Conservation (phyloP, 345 rosid genomes). For the Lumnitzera littorea region DNA sequence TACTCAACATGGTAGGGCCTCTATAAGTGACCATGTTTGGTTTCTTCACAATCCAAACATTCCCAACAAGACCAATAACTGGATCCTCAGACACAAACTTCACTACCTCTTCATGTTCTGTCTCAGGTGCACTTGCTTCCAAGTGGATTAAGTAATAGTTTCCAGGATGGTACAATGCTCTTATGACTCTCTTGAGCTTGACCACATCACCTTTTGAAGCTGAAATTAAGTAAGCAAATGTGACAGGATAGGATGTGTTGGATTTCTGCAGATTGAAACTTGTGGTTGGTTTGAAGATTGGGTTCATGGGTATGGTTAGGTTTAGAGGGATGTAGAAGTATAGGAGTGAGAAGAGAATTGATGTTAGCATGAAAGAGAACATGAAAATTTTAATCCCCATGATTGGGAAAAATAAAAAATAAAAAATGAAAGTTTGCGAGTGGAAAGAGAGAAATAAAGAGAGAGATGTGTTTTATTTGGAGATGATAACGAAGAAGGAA, state of each 20-base stretch:
- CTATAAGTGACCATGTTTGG: slow-evolving; percentile 81
- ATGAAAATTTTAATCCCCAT: slow-evolving; percentile 51
- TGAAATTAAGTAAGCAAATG: slow-evolving; percentile 77
- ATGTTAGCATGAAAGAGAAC: slow-evolving; percentile 42
- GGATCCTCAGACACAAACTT: slow-evolving; percentile 48
- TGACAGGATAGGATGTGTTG: slow-evolving; percentile 42
- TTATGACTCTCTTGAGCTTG: slow-evolving; percentile 50
- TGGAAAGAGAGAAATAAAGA: background rate
- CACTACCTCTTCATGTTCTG: slow-evolving; percentile 53
- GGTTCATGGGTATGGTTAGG: slow-evolving; percentile 27
- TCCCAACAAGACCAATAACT: slow-evolving; percentile 44
- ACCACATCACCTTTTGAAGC: slow-evolving; percentile 67
- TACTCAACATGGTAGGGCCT: slow-evolving; percentile 88
- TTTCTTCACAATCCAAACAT: slow-evolving; percentile 75
- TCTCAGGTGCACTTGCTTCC: slow-evolving; percentile 48
- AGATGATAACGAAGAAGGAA: background rate
- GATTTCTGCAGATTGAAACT: slow-evolving; percentile 23
- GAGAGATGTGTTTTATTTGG: background rate
- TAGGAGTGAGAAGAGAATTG: slow-evolving; percentile 35
- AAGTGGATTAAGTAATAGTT: slow-evolving; percentile 76
- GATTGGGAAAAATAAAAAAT: slow-evolving; percentile 6
- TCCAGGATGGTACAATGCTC: slow-evolving; percentile 72
- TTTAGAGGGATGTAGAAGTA: slow-evolving; percentile 39
- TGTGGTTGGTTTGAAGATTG: slow-evolving; percentile 25
- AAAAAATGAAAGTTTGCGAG: background rate